Evolutionary conservation across 2,329 filamentous ascomycete genomes (phyloP).

Genomic region (Fusarium continuum): DNA sequence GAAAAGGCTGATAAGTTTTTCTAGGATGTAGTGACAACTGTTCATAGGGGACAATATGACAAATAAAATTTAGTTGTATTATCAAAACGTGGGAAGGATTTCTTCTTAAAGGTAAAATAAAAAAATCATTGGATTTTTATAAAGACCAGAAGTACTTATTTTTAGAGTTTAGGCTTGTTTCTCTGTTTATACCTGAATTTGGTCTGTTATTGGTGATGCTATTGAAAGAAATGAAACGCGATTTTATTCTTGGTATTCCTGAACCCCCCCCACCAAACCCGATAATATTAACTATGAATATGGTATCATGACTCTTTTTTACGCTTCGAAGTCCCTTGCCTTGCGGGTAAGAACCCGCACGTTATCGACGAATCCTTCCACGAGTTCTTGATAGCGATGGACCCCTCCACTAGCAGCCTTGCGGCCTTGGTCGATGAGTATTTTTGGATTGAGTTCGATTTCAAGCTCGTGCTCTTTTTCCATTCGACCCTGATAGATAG

Average conservation of each 20-base stretch:
- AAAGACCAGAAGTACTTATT: too few species aligned
- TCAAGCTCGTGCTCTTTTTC: slow-evolving; percentile 84
- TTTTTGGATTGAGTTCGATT: slow-evolving; percentile 73
- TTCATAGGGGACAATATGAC: too few species aligned
- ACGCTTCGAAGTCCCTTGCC: slow-evolving; percentile 46
- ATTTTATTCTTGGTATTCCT: slow-evolving; percentile 5
- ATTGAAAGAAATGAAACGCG: not conserved
- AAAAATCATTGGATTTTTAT: too few species aligned
- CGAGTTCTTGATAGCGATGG: slow-evolving; percentile 71
- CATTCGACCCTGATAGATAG: slow-evolving; percentile 49
- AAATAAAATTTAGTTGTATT: too few species aligned
- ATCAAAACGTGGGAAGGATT: too few species aligned
- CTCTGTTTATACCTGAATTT: too few species aligned
- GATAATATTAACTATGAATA: too few species aligned
- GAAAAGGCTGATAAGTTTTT: too few species aligned
- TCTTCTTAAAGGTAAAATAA: too few species aligned
- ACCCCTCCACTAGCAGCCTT: slow-evolving; percentile 60
- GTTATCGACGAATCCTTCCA: slow-evolving; percentile 81
- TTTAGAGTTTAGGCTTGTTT: too few species aligned
- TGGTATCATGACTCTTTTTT: not conserved
- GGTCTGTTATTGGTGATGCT: too few species aligned
- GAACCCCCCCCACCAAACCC: not conserved
- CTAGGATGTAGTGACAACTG: too few species aligned
- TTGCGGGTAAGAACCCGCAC: slow-evolving; percentile 66
- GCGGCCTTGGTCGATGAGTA: slow-evolving; percentile 72